Evolutionary conservation across 1,284 basidiomycete genomes (phyloP).

Genomic region (Ceratobasidium sp.): DNA sequence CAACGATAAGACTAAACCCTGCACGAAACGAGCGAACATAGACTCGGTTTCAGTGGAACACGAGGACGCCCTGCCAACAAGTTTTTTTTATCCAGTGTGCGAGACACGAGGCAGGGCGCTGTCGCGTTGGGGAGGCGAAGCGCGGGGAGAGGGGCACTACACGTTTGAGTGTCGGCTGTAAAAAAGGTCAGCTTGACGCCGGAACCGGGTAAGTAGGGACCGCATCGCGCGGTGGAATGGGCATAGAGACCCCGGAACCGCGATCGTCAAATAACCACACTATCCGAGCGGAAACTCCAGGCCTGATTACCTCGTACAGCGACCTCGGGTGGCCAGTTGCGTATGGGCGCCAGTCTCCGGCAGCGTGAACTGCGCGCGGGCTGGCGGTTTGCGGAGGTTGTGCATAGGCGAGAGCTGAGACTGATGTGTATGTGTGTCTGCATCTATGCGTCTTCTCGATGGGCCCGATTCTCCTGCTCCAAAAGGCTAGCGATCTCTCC

Average conservation of each 20-base stretch:
- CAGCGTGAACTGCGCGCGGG: not conserved
- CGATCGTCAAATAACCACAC: conserved; percentile 22
- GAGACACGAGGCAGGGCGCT: conserved; percentile 4
- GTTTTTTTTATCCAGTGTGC: conserved; percentile 4
- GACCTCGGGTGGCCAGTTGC: not conserved
- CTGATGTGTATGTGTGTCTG: not conserved
- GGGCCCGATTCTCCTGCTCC: conserved; percentile 9
- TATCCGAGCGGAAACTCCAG: not conserved
- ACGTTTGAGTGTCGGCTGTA: conserved; percentile 6
- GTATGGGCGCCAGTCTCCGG: not conserved
- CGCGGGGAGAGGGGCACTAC: not conserved
- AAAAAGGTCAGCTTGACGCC: too few species aligned
- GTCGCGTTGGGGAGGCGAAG: not conserved
- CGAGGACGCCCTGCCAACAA: not conserved
- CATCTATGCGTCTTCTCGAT: not conserved
- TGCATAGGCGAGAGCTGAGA: not conserved
- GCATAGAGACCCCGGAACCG: conserved; percentile 29
- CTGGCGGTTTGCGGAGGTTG: not conserved
- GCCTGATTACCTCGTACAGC: conserved; percentile 1
- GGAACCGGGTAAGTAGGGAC: conserved; percentile 9
- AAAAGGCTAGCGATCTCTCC: conserved; percentile 1
- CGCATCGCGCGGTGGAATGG: conserved; percentile 1
- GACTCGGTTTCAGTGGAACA: not conserved
- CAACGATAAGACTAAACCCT: conserved; percentile 17
- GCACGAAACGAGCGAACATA: conserved; percentile 2